Evolutionary conservation across 1,284 basidiomycete genomes (phyloP).

Genomic region (Rhodotorula sp.): DNA sequence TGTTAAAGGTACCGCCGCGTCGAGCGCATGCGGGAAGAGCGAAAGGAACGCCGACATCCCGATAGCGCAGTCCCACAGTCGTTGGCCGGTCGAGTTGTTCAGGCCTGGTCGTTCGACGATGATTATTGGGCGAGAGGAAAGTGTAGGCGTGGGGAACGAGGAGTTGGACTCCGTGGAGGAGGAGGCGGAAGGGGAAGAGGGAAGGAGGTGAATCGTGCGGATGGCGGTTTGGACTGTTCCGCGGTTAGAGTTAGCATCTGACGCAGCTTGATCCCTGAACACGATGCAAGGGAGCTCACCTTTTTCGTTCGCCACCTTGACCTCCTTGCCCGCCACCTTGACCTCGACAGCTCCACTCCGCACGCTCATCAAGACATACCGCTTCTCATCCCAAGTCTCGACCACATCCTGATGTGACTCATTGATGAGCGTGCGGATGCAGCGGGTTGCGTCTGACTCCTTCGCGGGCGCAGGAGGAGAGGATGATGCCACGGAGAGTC

Average conservation of each 20-base stretch:
- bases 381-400: conserved; percentile 24
- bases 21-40: conserved; percentile 8
- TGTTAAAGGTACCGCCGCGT: not conserved
- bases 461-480: not conserved
- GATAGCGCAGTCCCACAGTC: conserved; percentile 44
- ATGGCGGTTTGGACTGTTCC: conserved; percentile 28
- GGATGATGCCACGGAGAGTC: not conserved
- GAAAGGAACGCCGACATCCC: conserved; percentile 34
- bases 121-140: not conserved
- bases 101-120: conserved; percentile 36
- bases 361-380: conserved; percentile 19
- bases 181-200: too few relatives aligned
- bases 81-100: conserved; percentile 41
- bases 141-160: too few relatives aligned
- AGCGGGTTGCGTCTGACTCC: not conserved
- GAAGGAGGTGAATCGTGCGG: conserved; percentile 11
- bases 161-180: not conserved
- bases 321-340: not conserved
- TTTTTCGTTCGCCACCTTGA: conserved; percentile 3
- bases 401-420: conserved; percentile 1
- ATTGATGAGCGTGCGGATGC: conserved; percentile 1
- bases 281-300: not conserved
- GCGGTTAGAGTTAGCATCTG: not conserved
- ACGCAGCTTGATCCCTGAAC: too few relatives aligned
- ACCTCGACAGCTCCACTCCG: conserved; percentile 28